phyloP scores from a whole-genome alignment of 2,329 filamentous ascomycete genomes.

The Botrytis fabae region DNA sequence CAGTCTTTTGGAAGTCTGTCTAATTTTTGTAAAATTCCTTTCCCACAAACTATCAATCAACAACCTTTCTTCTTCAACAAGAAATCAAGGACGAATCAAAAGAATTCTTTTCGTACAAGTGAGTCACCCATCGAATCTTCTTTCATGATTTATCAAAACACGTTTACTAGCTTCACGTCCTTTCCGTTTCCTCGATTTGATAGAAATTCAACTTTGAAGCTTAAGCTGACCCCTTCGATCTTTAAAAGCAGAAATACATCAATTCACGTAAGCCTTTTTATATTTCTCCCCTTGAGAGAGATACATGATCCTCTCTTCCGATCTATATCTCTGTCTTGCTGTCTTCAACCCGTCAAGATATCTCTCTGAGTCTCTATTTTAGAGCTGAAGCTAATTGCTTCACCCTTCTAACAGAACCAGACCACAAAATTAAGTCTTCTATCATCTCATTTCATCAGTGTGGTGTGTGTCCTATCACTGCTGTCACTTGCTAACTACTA shows the following conservation, averaged over 20 bases:
- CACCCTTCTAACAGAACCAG: not conserved
- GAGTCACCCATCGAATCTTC: not conserved
- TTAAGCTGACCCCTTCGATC: not conserved
- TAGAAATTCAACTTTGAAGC: not conserved
- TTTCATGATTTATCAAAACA: not conserved
- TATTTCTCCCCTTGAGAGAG: not conserved
- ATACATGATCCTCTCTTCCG: fast-evolving
- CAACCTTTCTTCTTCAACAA: not conserved
- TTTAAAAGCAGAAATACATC: not conserved
- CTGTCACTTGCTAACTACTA: not conserved
- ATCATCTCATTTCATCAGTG: not conserved
- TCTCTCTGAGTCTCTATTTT: not conserved
- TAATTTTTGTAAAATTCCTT: not conserved
- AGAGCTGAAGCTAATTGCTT: not conserved
- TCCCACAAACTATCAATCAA: not conserved
- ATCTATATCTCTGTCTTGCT: too few species aligned
- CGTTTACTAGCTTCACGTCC: not conserved
- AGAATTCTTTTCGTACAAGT: not conserved
- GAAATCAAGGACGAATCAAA: not conserved
- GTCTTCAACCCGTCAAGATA: not conserved
- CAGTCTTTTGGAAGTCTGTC: not conserved
- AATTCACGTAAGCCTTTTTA: not conserved
- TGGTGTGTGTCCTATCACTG: not conserved
- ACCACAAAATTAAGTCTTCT: not conserved
- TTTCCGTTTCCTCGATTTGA: not conserved